Conservation (phyloP, 2,329 filamentous ascomycete species). For the Fusarium praegraminearum region DNA sequence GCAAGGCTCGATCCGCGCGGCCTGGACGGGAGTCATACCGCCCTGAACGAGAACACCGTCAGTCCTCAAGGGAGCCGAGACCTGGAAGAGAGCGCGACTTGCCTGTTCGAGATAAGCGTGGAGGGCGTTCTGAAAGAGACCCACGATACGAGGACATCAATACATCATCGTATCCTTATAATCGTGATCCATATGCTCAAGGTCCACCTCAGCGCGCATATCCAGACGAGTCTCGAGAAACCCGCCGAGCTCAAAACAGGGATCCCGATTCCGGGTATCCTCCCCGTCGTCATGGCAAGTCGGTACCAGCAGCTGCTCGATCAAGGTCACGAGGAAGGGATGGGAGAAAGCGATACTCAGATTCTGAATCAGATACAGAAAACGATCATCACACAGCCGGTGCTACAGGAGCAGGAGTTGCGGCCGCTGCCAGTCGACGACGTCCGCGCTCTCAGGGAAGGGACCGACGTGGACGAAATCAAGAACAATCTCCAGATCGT, state of each 20-base stretch:
- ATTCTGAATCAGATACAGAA: slow-evolving; percentile 37
- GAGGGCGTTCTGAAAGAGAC: slow-evolving; percentile 20
- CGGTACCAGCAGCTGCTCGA: slow-evolving; percentile 26
- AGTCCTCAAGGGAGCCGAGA: slow-evolving; percentile 22
- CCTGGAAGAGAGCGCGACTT: slow-evolving; percentile 27
- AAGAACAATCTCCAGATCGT: slow-evolving; percentile 35
- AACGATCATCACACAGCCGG: slow-evolving; percentile 28
- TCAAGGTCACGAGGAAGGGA: slow-evolving; percentile 34
- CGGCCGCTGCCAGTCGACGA: slow-evolving; percentile 26
- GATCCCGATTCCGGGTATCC: slow-evolving; percentile 16
- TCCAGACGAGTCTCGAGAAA: slow-evolving; percentile 15
- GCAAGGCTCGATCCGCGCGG: slow-evolving; percentile 34
- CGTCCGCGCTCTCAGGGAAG: slow-evolving; percentile 44
- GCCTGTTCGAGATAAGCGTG: slow-evolving; percentile 24
- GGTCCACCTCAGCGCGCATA: slow-evolving; percentile 9
- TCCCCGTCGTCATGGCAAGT: slow-evolving; percentile 35
- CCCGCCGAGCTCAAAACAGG: slow-evolving; percentile 10
- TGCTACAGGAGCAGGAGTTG: slow-evolving; percentile 18
- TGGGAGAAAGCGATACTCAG: slow-evolving; percentile 23
- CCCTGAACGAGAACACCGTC: slow-evolving; percentile 19
- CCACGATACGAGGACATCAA: slow-evolving; percentile 18
- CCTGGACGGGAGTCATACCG: slow-evolving; percentile 23
- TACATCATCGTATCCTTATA: slow-evolving; percentile 19
- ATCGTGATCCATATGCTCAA: slow-evolving; percentile 20
- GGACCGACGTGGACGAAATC: slow-evolving; percentile 26